Percentiles rank a stretch among this genome's conserved stretches.
These are phyloP conservation scores for Colletotrichum magnum DNA, from an alignment of 2,329 filamentous ascomycete species.

Conservation along the genomic window DNA sequence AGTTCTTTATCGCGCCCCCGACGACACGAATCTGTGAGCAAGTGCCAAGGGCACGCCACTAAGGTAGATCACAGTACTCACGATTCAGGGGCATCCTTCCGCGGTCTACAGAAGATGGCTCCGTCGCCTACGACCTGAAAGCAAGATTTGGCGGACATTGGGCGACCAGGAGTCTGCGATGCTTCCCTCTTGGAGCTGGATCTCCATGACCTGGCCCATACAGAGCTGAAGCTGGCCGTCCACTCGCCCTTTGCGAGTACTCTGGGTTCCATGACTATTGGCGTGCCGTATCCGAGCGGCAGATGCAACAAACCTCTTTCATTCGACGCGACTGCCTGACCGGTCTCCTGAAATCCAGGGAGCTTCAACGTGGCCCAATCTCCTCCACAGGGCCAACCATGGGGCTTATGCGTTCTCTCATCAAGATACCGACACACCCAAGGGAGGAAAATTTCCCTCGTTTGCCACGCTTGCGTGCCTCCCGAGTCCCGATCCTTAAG, in stretches of 20 bases:
- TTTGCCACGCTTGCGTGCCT: constrained; percentile 31
- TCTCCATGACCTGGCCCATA: not conserved
- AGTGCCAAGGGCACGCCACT: not conserved
- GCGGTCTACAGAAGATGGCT: not conserved
- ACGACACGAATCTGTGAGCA: not conserved
- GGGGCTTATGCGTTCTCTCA: not conserved
- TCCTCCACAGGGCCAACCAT: constrained; percentile 1
- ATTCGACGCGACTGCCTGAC: not conserved
- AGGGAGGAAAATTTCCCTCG: constrained; percentile 10
- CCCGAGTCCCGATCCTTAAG: constrained; percentile 17
- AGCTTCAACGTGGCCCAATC: constrained; percentile 6
- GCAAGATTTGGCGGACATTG: not conserved
- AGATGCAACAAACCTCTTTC: not conserved
- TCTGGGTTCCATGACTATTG: not conserved
- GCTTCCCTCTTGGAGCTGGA: not conserved
- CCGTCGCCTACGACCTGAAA: not conserved
- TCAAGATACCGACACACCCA: constrained; percentile 2
- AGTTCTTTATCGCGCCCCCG: constrained; percentile 1
- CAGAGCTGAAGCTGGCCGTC: not conserved
- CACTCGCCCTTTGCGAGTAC: not conserved
- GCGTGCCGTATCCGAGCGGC: not conserved
- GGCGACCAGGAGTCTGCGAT: too few species aligned
- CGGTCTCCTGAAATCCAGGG: not conserved
- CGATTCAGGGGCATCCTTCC: constrained; percentile 2
- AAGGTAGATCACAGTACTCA: not conserved